These are phyloP conservation scores for Tephrocybe sp. DNA, from an alignment of 768 basidiomycete species.

Conservation along the genomic window DNA sequence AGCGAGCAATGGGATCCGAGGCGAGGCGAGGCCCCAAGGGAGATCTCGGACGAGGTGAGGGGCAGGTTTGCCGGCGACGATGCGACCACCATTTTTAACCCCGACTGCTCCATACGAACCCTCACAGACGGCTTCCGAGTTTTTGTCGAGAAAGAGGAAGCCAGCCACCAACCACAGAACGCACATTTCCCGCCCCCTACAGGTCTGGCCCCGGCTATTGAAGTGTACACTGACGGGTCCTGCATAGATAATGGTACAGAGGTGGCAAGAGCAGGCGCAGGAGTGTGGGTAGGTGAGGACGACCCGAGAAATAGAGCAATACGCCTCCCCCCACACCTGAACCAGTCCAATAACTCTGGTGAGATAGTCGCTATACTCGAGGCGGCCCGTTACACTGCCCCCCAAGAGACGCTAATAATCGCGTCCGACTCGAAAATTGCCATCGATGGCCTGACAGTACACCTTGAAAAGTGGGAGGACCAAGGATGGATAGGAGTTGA, in stretches of 20 bases:
- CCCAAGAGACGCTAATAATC: slow-evolving; percentile 10
- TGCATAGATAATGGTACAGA: slow-evolving; percentile 19
- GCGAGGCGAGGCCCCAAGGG: too few relatives aligned
- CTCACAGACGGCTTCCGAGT: too few relatives aligned
- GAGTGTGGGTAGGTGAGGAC: slow-evolving; percentile 15
- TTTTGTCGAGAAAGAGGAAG: neutral
- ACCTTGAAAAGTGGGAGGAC: slow-evolving; percentile 23
- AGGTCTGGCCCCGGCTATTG: neutral
- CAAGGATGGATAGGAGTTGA: slow-evolving; percentile 19
- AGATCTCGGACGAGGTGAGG: neutral
- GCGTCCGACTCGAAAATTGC: slow-evolving; percentile 22
- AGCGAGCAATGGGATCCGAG: too few relatives aligned
- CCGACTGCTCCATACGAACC: neutral
- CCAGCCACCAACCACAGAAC: neutral
- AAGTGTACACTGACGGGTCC: slow-evolving; percentile 26
- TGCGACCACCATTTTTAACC: neutral
- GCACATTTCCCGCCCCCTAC: too few relatives aligned
- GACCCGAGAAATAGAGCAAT: slow-evolving; percentile 17
- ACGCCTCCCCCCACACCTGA: slow-evolving; percentile 8
- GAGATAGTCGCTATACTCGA: slow-evolving; percentile 18
- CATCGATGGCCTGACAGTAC: slow-evolving; percentile 19
- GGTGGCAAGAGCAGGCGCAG: slow-evolving; percentile 18
- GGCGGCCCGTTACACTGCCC: slow-evolving; percentile 1
- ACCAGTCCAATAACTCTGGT: slow-evolving; percentile 20
- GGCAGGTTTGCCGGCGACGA: too few relatives aligned